phyloP scores from a whole-genome alignment of 2,329 filamentous ascomycete genomes.

The Colletotrichum coccodes region DNA sequence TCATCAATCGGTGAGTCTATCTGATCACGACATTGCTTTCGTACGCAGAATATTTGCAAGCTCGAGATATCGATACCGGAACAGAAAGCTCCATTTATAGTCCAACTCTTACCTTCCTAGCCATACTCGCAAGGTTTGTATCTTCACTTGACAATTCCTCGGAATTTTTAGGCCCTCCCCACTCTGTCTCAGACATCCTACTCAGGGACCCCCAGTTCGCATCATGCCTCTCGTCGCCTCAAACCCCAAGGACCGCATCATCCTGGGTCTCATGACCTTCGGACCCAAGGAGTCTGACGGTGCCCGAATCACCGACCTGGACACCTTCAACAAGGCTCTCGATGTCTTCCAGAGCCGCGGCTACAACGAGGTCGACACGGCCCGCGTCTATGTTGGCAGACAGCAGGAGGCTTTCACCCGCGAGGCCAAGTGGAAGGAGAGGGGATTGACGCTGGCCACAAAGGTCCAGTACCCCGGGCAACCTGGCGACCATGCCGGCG shows the following conservation, averaged over 20 bases:
- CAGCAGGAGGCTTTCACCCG: constrained; percentile 83
- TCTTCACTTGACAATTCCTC: background rate
- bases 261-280: constrained; percentile 90
- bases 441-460: constrained; percentile 81
- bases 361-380: constrained; percentile 88
- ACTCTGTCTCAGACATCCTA: background rate
- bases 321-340: constrained; percentile 77
- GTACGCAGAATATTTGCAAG: background rate
- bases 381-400: constrained; percentile 76
- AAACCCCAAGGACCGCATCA: constrained; percentile 70
- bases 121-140: background rate
- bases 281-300: constrained; percentile 70
- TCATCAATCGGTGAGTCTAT: constrained; percentile 8
- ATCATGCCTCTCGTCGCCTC: constrained; percentile 59
- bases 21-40: constrained; percentile 28
- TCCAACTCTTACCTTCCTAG: background rate
- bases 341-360: constrained; percentile 82
- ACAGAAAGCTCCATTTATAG: background rate
- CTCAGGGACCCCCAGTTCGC: constrained; percentile 25
- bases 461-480: constrained; percentile 74
- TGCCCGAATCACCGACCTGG: constrained; percentile 74
- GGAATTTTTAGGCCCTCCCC: background rate
- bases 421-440: constrained; percentile 80
- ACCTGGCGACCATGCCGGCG: constrained; percentile 69
- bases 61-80: background rate